Base-by-base conservation (phyloP, 1,139 yeast genomes). In the Diutina sp. region DNA sequence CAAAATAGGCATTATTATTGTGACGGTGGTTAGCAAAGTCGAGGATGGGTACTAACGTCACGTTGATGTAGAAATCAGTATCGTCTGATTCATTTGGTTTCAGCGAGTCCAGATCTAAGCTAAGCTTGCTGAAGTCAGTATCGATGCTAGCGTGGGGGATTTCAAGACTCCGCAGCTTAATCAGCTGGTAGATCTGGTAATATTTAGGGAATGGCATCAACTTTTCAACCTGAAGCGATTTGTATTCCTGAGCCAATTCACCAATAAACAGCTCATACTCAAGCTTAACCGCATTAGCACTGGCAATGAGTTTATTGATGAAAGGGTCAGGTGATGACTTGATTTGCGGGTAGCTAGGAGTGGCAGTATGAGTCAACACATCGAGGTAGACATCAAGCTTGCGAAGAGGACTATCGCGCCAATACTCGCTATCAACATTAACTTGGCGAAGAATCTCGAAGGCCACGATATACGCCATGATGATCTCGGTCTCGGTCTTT, bases 11-110 rank as follows among this genome's bases (percentile, higher is more conserved):
- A 65, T 83, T 84, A 55, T 71, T 68, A 6, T 59, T 46, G 50
- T 67, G 69, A 52, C 68, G 70, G 64, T 85, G 93, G 64, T 85
- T 85, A 5, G 79, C 87, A 72, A 80, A 85, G 65, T 85, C 93
- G 44, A 85, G 64, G 0, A 83, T 61, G 0, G 93, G 90, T 0
- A 85, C 88, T 57, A 85, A 66, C 0, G 88, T 77, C 0, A 83
- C 74, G 56, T 80, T 76, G 6, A 80, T 80, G 9, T 68, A 66
- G 60, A 71, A 85, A 55, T 76, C 79, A 14, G 62, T 46, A 12
- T 7, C 8, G 35, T 30, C 18, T 28, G 16, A 18, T 18, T 45
- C 50, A 1, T 12, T 12, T 35, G 11, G 41, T 35, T 35, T 35
- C 46, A 35, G 16, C n/a, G 41, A 11, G 28, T 38, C 32, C 30